These are phyloP conservation scores for Neohortaea acidophila DNA, from an alignment of 495 filamentous ascomycete species.

Conservation along the genomic window DNA sequence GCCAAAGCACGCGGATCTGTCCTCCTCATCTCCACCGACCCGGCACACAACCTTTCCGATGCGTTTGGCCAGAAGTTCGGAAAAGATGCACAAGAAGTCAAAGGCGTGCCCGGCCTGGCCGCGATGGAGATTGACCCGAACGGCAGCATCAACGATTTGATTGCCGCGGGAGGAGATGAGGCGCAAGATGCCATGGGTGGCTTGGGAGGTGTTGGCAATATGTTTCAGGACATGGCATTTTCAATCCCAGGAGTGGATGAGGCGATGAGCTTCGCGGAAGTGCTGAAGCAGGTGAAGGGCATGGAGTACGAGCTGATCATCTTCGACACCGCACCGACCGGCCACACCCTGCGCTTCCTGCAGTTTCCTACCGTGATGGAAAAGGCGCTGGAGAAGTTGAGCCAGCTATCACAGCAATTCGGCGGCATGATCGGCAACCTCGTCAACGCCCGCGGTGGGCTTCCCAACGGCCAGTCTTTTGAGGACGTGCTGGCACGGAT, in stretches of 20 bases:
- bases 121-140: slow-evolving; percentile 99
- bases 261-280: slow-evolving; percentile 98
- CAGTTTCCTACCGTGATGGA: slow-evolving; percentile 97
- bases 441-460: slow-evolving; percentile 62
- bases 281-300: slow-evolving; percentile 98
- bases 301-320: slow-evolving; percentile 96
- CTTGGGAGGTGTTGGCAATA: slow-evolving; percentile 48
- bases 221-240: slow-evolving; percentile 62
- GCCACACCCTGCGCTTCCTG: slow-evolving; percentile 95
- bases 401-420: slow-evolving; percentile 83
- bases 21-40: slow-evolving; percentile 93
- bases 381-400: slow-evolving; percentile 93
- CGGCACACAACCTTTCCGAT: slow-evolving; percentile 95
- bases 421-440: slow-evolving; percentile 91
- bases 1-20: slow-evolving; percentile 90
- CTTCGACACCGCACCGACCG: slow-evolving; percentile 98
- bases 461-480: slow-evolving; percentile 83
- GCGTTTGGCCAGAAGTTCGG: slow-evolving; percentile 98
- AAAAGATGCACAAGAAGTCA: slow-evolving; percentile 85
- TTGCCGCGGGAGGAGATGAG: slow-evolving; percentile 66
- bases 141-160: slow-evolving; percentile 88
- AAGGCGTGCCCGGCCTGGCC: slow-evolving; percentile 85
- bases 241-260: slow-evolving; percentile 95
- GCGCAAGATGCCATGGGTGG: slow-evolving; percentile 50
- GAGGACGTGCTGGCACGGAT: slow-evolving; percentile 86